phyloP scores from a whole-genome alignment of 768 basidiomycete species.

The Amanita polypyramis region DNA sequence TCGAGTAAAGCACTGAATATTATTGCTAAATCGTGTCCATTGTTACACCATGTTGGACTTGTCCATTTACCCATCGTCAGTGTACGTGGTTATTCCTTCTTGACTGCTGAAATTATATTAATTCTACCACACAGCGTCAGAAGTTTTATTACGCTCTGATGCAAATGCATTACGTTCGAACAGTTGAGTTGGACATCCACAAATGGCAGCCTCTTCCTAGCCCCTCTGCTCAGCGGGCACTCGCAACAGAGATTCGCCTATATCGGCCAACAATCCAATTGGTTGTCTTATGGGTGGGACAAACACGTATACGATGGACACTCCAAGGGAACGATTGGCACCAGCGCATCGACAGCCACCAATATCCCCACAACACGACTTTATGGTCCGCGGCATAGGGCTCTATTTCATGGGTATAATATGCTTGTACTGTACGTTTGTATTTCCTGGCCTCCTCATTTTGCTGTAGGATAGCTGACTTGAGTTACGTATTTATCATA shows the following conservation, averaged over 20 bases:
- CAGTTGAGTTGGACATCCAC: conserved; percentile 24
- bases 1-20: conserved; percentile 12
- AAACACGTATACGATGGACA: conserved; percentile 17
- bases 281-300: conserved; percentile 22
- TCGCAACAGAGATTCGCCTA: conserved; percentile 22
- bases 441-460: neutral
- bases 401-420: neutral
- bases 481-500: too few species aligned
- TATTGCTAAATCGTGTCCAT: conserved; percentile 15
- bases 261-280: conserved; percentile 18
- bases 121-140: conserved; percentile 16
- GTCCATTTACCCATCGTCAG: conserved; percentile 19
- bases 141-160: conserved; percentile 18
- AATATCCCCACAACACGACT: neutral
- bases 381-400: conserved; percentile 1
- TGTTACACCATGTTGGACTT: conserved; percentile 19
- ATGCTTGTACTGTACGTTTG: neutral
- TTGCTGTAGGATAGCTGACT: too few species aligned
- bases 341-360: conserved; percentile 5
- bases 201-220: conserved; percentile 19
- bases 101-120: neutral
- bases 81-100: conserved; percentile 12
- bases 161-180: conserved; percentile 17
- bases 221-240: conserved; percentile 18
- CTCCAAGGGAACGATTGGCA: conserved; percentile 4